Percentiles rank a stretch among this genome's conserved stretches.
Evolutionary conservation across 805 yeast genomes (phyloP).

Genomic region (Kluyveromyces siamensis): DNA sequence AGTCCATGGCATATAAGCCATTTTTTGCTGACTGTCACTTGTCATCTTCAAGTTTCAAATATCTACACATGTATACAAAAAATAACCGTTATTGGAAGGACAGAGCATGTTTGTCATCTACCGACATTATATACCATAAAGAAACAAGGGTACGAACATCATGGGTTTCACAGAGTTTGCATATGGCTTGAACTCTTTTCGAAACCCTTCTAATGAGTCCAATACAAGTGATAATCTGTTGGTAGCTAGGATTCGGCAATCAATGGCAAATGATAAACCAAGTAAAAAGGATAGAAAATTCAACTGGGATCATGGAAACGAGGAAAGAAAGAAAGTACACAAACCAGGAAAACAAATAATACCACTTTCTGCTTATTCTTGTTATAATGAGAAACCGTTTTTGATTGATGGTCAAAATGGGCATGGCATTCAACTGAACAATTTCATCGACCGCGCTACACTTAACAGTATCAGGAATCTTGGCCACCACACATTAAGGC

Average conservation of each 20-base stretch:
- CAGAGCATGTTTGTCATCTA: no score
- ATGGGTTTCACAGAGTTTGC: neutral
- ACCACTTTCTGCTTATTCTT: slow-evolving; percentile 18
- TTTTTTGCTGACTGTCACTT: no score
- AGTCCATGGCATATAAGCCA: no score
- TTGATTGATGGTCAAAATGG: neutral
- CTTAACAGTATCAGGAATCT: slow-evolving; percentile 29
- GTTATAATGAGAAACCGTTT: slow-evolving; percentile 13
- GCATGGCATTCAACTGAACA: neutral
- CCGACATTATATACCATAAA: no score
- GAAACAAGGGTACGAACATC: neutral
- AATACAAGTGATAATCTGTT: neutral
- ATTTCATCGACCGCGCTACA: neutral
- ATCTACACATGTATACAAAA: no score
- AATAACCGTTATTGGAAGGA: no score
- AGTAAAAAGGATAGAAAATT: neutral
- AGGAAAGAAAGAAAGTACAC: neutral
- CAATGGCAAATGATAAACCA: neutral
- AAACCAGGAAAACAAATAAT: neutral
- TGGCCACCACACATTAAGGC: slow-evolving; percentile 43
- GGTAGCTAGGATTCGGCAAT: neutral
- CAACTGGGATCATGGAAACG: neutral
- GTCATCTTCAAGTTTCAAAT: no score
- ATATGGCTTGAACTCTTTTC: neutral
- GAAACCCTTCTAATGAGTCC: neutral